phyloP scores from a whole-genome alignment of 2,329 filamentous ascomycete genomes.

The Aspergillus sojae region DNA sequence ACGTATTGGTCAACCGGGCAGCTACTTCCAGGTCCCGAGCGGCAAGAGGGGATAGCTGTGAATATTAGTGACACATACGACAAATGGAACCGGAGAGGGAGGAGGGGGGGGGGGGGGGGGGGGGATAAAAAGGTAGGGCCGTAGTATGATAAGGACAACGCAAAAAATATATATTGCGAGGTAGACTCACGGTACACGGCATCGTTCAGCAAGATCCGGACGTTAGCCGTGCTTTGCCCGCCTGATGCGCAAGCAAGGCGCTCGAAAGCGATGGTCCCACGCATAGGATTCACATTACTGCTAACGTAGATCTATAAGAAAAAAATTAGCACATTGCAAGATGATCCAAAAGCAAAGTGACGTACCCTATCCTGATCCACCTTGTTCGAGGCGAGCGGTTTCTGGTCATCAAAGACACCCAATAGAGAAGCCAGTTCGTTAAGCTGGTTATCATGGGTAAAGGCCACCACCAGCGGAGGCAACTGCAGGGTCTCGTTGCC shows the following conservation, averaged over 20 bases:
- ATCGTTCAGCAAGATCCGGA: slow-evolving; percentile 65
- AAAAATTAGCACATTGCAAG: not conserved
- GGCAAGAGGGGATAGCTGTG: slow-evolving; percentile 54
- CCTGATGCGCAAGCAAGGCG: slow-evolving; percentile 55
- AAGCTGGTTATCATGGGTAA: slow-evolving; percentile 69
- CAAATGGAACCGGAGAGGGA: not conserved
- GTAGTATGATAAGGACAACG: not conserved
- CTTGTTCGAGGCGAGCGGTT: slow-evolving; percentile 50
- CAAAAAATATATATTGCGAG: not conserved
- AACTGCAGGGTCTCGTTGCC: slow-evolving; percentile 51
- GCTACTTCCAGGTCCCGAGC: slow-evolving; percentile 57
- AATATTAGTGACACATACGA: not conserved
- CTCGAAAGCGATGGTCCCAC: slow-evolving; percentile 68
- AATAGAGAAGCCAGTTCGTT: slow-evolving; percentile 62
- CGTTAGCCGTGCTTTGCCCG: slow-evolving; percentile 39
- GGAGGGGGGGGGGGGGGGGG: too few species aligned
- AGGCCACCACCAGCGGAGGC: slow-evolving; percentile 62
- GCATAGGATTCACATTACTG: slow-evolving; percentile 58
- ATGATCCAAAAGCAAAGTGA: not conserved
- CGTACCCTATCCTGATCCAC: slow-evolving; percentile 44
- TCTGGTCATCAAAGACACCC: slow-evolving; percentile 63
- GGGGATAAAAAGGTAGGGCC: not conserved
- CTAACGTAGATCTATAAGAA: slow-evolving; percentile 31
- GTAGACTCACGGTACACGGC: slow-evolving; percentile 55
- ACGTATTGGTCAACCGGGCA: slow-evolving; percentile 54